Conservation (phyloP, 257 asterid genomes). For the Eucommia ulmoides region DNA sequence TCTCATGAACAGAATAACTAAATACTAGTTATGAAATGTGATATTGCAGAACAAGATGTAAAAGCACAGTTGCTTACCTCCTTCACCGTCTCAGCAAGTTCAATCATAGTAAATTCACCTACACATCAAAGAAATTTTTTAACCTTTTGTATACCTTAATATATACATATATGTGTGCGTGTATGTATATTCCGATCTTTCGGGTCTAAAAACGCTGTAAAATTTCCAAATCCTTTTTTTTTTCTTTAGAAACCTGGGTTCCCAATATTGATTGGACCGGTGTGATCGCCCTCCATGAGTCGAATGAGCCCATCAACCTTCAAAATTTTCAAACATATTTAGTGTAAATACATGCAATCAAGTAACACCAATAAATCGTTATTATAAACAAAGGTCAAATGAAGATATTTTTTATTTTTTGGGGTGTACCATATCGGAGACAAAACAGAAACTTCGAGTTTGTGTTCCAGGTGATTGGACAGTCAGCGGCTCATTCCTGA, state of each 20-base stretch:
- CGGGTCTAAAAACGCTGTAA: neutral
- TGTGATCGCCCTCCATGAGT: neutral
- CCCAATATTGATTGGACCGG: conserved; percentile 3
- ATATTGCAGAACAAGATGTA: too few species aligned
- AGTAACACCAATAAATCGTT: neutral
- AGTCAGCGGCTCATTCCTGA: neutral
- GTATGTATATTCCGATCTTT: neutral
- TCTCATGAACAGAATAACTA: too few species aligned
- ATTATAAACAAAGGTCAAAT: neutral
- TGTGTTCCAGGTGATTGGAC: conserved; percentile 3
- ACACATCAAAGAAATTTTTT: neutral
- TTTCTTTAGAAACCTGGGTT: neutral
- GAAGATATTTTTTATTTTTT: neutral
- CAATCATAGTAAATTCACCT: conserved; percentile 2
- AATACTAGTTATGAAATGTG: too few species aligned
- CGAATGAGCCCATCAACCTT: conserved; percentile 4
- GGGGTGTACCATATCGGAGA: neutral
- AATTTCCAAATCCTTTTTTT: neutral
- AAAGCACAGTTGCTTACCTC: too few species aligned
- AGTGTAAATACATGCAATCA: too few species aligned
- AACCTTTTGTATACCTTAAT: neutral
- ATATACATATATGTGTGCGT: neutral
- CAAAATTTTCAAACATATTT: neutral
- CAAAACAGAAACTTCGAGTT: conserved; percentile 1
- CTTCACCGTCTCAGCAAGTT: conserved; percentile 3